Evolutionary conservation across 2,329 filamentous ascomycete species (phyloP), one percentile per base, ranked within the genome.

Genomic region (Ceratocystis diversiconidia): DNA sequence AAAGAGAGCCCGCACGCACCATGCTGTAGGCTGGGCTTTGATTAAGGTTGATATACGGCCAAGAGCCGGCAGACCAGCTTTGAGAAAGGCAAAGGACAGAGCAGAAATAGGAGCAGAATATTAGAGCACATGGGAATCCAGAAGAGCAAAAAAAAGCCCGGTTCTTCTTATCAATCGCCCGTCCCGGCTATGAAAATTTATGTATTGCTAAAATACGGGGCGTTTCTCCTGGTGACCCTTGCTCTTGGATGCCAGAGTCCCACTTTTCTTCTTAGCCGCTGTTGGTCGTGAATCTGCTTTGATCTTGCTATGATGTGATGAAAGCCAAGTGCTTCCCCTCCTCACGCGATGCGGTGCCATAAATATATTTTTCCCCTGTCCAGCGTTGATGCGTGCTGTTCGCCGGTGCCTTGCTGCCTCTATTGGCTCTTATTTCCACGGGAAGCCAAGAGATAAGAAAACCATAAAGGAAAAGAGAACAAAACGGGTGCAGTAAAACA

Each of bases 121-220:
- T 5, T 6, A 22, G 50, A 22, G 50, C n/a, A 22, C n/a, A 8
- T 4, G 22, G 50, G n/a, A 19, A 5, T 7, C 22, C 1, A 5
- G 3, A 8, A 52, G 6, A 15, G 48, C 10, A 25, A 25, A 55
- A 25, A 6, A 22, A 22, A 22, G 22, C 10, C 17, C n/a, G n/a
- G 48, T 55, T 55, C 50, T 55, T 22, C 50, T 55, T 55, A 55
- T 55, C 50, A 55, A 55, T 55, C 50, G 50, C n/a, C 50, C 19
- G 50, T 22, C 50, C 50, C 19, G 50, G 50, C 50, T 15, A 55
- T 55, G 50, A 55, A 55, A 55, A 55, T 55, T 55, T 17, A 5
- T 22, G 12, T 12, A 5, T 12, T 55, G 25, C 50, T 55, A 55
- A 55, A 55, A 22, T 22, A 55, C 22, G 50, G 50, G 50, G 50